These are phyloP conservation scores for Botrytis fragariae DNA, from an alignment of 2,329 filamentous ascomycete species.

Conservation along the genomic window DNA sequence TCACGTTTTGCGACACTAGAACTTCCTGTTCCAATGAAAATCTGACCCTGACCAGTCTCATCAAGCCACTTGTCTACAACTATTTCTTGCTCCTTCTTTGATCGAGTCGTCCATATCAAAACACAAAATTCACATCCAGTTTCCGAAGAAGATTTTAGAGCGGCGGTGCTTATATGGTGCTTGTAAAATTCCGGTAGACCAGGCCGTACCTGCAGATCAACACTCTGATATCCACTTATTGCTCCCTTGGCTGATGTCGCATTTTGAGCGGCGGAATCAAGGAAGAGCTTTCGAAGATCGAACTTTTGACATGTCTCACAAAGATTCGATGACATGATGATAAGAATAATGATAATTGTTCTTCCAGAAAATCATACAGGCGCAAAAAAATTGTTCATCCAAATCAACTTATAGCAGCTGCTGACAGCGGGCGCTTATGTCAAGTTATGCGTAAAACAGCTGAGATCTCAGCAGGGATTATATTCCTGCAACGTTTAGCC, in stretches of 20 bases:
- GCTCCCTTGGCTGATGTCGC: constrained; percentile 2
- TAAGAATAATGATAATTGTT: background rate
- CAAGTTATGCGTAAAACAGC: background rate
- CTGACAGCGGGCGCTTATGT: constrained; percentile 3
- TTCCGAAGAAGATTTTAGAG: background rate
- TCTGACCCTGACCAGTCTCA: constrained; percentile 11
- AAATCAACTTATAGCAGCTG: background rate
- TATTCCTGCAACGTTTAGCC: background rate
- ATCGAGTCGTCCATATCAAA: background rate
- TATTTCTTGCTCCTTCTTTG: constrained; percentile 7
- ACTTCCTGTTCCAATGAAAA: constrained; percentile 19
- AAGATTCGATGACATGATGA: background rate
- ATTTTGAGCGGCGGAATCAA: constrained; percentile 15
- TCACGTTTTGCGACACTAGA: constrained; percentile 17
- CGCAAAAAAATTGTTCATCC: background rate
- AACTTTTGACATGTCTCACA: constrained; percentile 13
- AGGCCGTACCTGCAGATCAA: constrained; percentile 16
- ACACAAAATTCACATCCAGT: constrained; percentile 9
- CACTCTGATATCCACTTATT: constrained; percentile 10
- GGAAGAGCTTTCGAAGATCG: constrained; percentile 10
- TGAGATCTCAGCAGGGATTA: background rate
- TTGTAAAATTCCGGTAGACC: constrained; percentile 18
- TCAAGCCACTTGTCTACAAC: constrained; percentile 14
- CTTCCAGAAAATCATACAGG: background rate
- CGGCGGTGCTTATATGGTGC: constrained; percentile 9